Evolutionary conservation across 768 basidiomycete genomes (phyloP).

Genomic region (Hypsizygus marmoreus): DNA sequence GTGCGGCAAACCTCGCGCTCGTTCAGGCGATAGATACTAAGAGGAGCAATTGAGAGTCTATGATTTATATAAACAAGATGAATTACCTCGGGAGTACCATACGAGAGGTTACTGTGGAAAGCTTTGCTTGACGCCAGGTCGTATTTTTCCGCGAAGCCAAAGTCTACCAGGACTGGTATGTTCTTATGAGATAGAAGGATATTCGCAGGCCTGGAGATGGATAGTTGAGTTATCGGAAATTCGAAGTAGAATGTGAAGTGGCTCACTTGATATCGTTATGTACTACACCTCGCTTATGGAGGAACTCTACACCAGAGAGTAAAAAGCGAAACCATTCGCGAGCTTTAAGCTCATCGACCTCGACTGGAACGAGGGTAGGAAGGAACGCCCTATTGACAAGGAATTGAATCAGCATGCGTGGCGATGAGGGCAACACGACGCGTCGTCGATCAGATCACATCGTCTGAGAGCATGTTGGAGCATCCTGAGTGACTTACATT

Average conservation of each 20-base stretch:
- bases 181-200: conserved; percentile 80
- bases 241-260: conserved; percentile 3
- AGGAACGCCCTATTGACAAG: conserved; percentile 71
- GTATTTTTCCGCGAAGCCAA: conserved; percentile 93
- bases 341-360: conserved; percentile 78
- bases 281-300: conserved; percentile 81
- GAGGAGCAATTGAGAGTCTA: conserved; percentile 9
- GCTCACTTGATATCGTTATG: conserved; percentile 94
- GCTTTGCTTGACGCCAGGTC: conserved; percentile 61
- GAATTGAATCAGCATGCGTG: conserved; percentile 10
- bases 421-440: conserved; percentile 15
- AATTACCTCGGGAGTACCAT: conserved; percentile 88
- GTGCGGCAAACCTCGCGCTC: conserved; percentile 84
- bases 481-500: conserved; percentile 59
- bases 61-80: not conserved
- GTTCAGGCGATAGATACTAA: conserved; percentile 90
- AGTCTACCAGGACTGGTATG: conserved; percentile 90
- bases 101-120: conserved; percentile 81
- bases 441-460: not conserved
- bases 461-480: not conserved
- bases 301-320: conserved; percentile 79
- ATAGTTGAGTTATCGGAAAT: conserved; percentile 3
- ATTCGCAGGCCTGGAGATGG: conserved; percentile 75
- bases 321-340: conserved; percentile 82
- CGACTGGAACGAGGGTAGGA: conserved; percentile 84